Conservation (phyloP, 106 monocot genomes). For the Chionographis japonica region DNA sequence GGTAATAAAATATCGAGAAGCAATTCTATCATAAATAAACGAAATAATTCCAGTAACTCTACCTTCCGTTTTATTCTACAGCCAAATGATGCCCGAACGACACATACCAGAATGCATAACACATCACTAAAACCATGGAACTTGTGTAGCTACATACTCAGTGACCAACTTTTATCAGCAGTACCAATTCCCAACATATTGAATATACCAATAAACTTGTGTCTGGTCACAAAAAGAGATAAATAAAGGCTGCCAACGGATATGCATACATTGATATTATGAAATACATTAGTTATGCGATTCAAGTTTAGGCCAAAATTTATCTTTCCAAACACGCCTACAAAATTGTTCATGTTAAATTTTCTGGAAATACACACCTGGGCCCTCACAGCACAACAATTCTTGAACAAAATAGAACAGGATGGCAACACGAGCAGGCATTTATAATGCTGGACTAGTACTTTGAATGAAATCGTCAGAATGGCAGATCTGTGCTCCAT, state of each 20-base stretch:
- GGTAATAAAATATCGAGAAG: too few relatives aligned
- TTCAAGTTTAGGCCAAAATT: not conserved
- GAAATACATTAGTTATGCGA: not conserved
- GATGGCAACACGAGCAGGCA: constrained; percentile 1
- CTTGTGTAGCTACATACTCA: too few relatives aligned
- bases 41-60: too few relatives aligned
- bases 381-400: constrained; percentile 2
- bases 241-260: not conserved
- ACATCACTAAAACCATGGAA: too few relatives aligned
- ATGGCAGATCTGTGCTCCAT: not conserved
- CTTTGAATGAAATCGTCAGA: not conserved
- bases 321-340: not conserved
- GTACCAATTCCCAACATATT: too few relatives aligned
- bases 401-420: constrained; percentile 2
- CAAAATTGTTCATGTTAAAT: not conserved
- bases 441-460: not conserved
- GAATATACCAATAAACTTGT: too few relatives aligned
- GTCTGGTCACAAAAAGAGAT: too few relatives aligned
- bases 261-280: constrained; percentile 1
- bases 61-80: too few relatives aligned
- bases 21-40: too few relatives aligned
- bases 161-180: too few relatives aligned
- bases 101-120: too few relatives aligned
- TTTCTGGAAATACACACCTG: constrained; percentile 24
- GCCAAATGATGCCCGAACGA: too few relatives aligned